Evolutionary conservation across 129 eudicot species (phyloP).

Genomic region (Flaveria linearis): DNA sequence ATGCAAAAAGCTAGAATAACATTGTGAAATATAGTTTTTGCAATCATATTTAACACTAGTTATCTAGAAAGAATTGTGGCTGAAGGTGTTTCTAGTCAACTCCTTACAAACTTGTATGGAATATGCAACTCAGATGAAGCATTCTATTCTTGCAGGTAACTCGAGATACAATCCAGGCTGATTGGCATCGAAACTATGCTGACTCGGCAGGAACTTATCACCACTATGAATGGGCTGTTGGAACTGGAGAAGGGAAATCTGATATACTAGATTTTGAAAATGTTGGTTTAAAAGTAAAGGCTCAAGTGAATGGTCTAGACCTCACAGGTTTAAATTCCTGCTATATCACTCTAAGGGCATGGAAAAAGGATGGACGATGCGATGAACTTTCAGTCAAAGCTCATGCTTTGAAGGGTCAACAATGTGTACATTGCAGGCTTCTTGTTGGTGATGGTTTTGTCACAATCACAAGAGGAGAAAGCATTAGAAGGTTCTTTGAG

Average conservation of each 20-base stretch:
- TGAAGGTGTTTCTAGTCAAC: neutral
- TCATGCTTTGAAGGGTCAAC: slow-evolving; percentile 90
- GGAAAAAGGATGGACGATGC: slow-evolving; percentile 85
- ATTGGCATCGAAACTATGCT: slow-evolving; percentile 77
- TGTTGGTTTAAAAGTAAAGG: slow-evolving; percentile 82
- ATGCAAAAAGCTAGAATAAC: neutral
- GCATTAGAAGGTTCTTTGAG: slow-evolving; percentile 84
- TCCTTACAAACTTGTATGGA: neutral
- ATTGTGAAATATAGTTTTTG: neutral
- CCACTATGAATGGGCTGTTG: slow-evolving; percentile 96
- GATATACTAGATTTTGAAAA: slow-evolving; percentile 85
- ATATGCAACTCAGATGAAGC: neutral
- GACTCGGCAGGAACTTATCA: slow-evolving; percentile 81
- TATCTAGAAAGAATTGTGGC: neutral
- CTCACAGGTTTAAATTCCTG: slow-evolving; percentile 73
- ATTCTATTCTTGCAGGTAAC: slow-evolving; percentile 57
- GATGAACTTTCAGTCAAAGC: slow-evolving; percentile 84
- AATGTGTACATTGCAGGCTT: slow-evolving; percentile 95
- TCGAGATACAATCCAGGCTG: slow-evolving; percentile 71
- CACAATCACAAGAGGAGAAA: slow-evolving; percentile 73
- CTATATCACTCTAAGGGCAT: slow-evolving; percentile 91
- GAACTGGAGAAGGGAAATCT: slow-evolving; percentile 91
- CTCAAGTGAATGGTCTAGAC: slow-evolving; percentile 74
- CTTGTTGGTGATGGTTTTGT: slow-evolving; percentile 91
- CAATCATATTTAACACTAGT: neutral